These are phyloP conservation scores for Singerocomus inundabilis DNA, from an alignment of 1,284 basidiomycete species.

Conservation along the genomic window DNA sequence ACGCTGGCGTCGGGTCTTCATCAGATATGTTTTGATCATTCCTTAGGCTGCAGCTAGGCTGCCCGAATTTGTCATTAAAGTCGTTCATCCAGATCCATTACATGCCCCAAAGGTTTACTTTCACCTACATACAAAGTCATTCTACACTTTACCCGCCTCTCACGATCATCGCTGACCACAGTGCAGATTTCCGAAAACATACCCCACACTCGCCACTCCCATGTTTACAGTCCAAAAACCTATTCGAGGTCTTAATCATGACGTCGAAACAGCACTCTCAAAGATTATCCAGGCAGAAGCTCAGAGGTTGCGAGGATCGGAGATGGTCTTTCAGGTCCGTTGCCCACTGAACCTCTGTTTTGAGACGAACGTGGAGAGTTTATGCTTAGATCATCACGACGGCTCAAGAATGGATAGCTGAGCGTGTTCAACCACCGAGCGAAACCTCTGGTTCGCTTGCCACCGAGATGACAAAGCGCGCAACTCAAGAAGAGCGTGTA, in stretches of 20 bases:
- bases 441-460: constrained; percentile 69
- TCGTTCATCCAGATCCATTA: constrained; percentile 57
- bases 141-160: constrained; percentile 17
- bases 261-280: constrained; percentile 52
- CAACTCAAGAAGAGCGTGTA: constrained; percentile 62
- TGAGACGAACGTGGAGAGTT: not conserved
- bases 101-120: constrained; percentile 58
- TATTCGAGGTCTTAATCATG: constrained; percentile 51
- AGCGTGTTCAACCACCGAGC: constrained; percentile 52
- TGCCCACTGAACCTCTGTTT: not conserved
- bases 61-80: constrained; percentile 71
- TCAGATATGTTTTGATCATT: constrained; percentile 10
- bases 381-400: constrained; percentile 56
- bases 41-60: constrained; percentile 60
- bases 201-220: constrained; percentile 64
- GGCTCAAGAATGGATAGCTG: constrained; percentile 67
- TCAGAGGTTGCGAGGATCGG: constrained; percentile 58
- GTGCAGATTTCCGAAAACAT: constrained; percentile 71
- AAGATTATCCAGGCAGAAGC: constrained; percentile 61
- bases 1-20: constrained; percentile 15
- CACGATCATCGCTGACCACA: constrained; percentile 1
- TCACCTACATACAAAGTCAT: constrained; percentile 65
- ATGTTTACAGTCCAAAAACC: constrained; percentile 67
- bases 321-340: constrained; percentile 71
- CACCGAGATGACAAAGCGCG: constrained; percentile 68